Percentiles rank a stretch among this genome's conserved stretches.
Evolutionary conservation across 345 rosid genomes (phyloP).

Genomic region (Syzygium jambos): DNA sequence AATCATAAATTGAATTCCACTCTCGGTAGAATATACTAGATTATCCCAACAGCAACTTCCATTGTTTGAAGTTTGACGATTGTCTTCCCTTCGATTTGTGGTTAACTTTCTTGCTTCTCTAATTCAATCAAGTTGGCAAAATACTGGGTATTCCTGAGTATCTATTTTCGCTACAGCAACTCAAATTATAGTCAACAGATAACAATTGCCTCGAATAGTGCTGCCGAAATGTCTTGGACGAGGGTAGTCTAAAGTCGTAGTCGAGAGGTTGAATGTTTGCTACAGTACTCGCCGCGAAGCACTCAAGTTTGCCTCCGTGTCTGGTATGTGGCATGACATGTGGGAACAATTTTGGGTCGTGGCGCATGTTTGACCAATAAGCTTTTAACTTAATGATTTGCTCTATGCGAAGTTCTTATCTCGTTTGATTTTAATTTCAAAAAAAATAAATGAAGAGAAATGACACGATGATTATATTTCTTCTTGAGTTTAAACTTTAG

Average conservation of each 20-base stretch:
- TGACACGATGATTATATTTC: not conserved
- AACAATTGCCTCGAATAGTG: not conserved
- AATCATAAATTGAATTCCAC: not conserved
- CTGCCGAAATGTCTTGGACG: not conserved
- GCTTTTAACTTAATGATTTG: not conserved
- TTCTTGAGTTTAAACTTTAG: not conserved
- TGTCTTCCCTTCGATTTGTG: not conserved
- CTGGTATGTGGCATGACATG: not conserved
- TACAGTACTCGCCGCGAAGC: not conserved
- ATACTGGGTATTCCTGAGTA: not conserved
- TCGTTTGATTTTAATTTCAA: not conserved
- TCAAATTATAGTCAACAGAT: not conserved
- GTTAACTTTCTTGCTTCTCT: not conserved
- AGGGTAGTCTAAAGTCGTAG: not conserved
- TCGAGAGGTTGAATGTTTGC: not conserved
- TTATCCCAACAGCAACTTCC: not conserved
- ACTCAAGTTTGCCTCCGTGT: not conserved
- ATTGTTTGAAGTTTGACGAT: not conserved
- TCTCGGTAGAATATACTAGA: not conserved
- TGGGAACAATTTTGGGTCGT: not conserved
- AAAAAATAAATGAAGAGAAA: not conserved
- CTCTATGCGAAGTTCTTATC: accelerated
- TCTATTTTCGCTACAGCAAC: not conserved
- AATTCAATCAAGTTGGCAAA: not conserved
- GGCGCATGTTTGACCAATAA: not conserved